These are phyloP conservation scores for Penicillium polonicum DNA, from an alignment of 2,329 filamentous ascomycete genomes.

Conservation along the genomic window DNA sequence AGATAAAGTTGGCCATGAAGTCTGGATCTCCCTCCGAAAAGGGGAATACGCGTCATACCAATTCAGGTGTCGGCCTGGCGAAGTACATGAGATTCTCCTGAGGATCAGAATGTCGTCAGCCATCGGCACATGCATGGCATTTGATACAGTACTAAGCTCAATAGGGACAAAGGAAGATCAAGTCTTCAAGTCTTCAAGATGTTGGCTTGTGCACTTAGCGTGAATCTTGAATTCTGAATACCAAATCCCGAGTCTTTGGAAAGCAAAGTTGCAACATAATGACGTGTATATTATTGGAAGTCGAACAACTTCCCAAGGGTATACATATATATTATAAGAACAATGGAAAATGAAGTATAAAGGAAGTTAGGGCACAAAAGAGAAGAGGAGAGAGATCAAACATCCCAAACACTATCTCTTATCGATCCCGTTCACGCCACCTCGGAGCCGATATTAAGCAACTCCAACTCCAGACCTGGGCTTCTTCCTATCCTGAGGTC, in stretches of 20 bases:
- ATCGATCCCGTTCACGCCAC: slow-evolving; percentile 23
- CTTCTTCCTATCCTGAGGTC: not conserved
- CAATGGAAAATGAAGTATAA: not conserved
- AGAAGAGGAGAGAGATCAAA: not conserved
- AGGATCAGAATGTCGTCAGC: slow-evolving; percentile 6
- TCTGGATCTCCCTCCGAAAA: not conserved
- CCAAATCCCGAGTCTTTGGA: not conserved
- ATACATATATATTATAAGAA: not conserved
- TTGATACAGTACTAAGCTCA: not conserved
- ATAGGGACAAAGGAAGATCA: not conserved
- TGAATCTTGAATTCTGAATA: not conserved
- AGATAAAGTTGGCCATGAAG: not conserved
- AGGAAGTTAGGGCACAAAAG: not conserved
- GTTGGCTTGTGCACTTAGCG: not conserved
- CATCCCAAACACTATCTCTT: slow-evolving; percentile 17
- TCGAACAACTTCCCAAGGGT: not conserved
- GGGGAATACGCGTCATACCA: not conserved
- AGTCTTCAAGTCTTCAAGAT: not conserved
- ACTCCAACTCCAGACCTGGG: not conserved
- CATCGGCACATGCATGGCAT: not conserved
- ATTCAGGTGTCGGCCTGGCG: not conserved
- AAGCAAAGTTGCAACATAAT: not conserved
- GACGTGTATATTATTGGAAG: not conserved
- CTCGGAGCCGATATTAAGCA: slow-evolving; percentile 12
- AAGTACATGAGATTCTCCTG: not conserved